phyloP scores from a whole-genome alignment of 257 asterid genomes.

The Lithospermum erythrorhizon region DNA sequence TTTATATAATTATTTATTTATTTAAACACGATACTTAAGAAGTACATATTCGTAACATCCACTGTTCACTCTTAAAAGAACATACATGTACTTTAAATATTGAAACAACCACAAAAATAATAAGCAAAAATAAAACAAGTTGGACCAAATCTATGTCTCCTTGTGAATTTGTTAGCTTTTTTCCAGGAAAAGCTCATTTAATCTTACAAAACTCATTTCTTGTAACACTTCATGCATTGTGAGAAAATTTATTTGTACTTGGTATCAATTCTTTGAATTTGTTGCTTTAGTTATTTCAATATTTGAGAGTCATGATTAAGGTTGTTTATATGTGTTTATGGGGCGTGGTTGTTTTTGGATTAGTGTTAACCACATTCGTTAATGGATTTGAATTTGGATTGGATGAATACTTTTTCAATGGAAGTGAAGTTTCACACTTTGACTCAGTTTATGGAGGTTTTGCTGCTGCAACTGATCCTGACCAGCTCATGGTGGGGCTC shows the following conservation, averaged over 20 bases:
- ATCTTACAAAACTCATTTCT: neutral
- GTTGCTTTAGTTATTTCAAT: conserved; percentile 1
- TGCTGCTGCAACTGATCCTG: conserved; percentile 30
- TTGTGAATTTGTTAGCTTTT: neutral
- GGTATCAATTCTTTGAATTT: neutral
- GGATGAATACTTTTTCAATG: conserved; percentile 30
- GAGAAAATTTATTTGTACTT: neutral
- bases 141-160: neutral
- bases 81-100: conserved; percentile 2
- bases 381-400: conserved; percentile 32
- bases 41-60: too few species aligned
- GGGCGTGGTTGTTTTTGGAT: conserved; percentile 18
- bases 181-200: neutral
- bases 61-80: conserved; percentile 19
- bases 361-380: conserved; percentile 26
- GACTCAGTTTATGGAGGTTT: conserved; percentile 46
- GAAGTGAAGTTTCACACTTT: conserved; percentile 34
- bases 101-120: neutral
- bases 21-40: too few species aligned
- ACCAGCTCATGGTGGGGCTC: conserved; percentile 67
- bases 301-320: conserved; percentile 28
- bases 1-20: too few species aligned
- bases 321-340: conserved; percentile 24
- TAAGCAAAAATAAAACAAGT: neutral
- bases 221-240: neutral